Evolutionary conservation across 306 rosid genomes (phyloP).

Genomic region (Alnus rubra): DNA sequence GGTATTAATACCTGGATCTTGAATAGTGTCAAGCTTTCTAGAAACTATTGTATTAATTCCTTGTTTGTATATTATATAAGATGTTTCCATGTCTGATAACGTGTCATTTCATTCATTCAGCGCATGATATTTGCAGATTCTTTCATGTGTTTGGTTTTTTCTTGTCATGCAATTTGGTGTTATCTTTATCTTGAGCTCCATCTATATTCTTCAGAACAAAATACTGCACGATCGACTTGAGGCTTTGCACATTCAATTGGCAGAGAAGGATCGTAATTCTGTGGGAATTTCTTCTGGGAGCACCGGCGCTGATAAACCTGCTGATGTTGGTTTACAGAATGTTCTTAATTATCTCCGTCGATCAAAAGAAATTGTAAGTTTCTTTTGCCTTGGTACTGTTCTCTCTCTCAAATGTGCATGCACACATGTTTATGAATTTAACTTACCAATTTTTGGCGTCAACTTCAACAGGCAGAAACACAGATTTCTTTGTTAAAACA

Average conservation of each 20-base stretch:
- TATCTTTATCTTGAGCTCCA: conserved; percentile 10
- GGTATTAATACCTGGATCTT: neutral
- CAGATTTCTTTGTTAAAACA: conserved; percentile 82
- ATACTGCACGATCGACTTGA: conserved; percentile 83
- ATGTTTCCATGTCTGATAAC: neutral
- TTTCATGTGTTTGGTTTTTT: neutral
- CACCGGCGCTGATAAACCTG: conserved; percentile 37
- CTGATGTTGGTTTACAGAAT: conserved; percentile 67
- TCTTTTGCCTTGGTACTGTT: conserved; percentile 16
- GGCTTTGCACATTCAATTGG: conserved; percentile 85
- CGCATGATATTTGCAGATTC: neutral
- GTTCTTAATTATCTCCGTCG: conserved; percentile 86
- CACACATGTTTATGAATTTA: neutral
- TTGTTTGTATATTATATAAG: no score
- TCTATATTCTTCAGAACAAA: conserved; percentile 64
- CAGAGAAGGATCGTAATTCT: conserved; percentile 77
- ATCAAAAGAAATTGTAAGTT: conserved; percentile 82
- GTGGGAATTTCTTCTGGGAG: conserved; percentile 64
- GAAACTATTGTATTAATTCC: neutral
- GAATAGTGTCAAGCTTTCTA: neutral
- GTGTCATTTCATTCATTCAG: neutral
- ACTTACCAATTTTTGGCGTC: neutral
- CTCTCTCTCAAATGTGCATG: neutral
- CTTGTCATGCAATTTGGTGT: conserved; percentile 8
- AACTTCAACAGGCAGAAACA: conserved; percentile 76